Evolutionary conservation across 2,329 filamentous ascomycete genomes (phyloP), one percentile per base, ranked within the genome.

Genomic region (Zopfia rhizophila): DNA sequence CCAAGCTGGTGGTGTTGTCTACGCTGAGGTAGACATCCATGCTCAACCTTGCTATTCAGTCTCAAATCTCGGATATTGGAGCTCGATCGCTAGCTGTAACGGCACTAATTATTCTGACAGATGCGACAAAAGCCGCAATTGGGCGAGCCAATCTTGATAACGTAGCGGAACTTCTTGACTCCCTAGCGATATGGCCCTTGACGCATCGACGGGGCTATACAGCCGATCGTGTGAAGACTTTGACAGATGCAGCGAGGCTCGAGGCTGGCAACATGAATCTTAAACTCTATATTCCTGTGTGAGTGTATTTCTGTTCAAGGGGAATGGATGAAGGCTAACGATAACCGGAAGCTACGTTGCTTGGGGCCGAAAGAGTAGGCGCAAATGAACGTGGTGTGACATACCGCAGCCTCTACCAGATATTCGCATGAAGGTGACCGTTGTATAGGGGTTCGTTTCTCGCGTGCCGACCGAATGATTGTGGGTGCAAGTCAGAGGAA

Each of bases 251-350:
- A 11, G 63, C 68, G 17, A 60, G 65, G 16, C 30, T 21, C 3
- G 70, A 73, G 51, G 45, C 69, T 3, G 54, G 47, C 27, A 58
- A 70, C 38, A 32, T 51, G 10, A 63, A 52, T 7, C 25, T 72
- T 43, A 69, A 66, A 37, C 49, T 72, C 3, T 73, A 73, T 42
- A 62, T 73, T 11, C 63, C 67, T 3, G 52, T 73, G 70, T 72
- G 50, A 65, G 68, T 58, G 18, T 12, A 3, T 10, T 11, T 14
- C 5, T 8, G 21, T 19, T 23, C 7, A 18, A 23, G 7, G 25
- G 33, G 10, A 30, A 22, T 27, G 7, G 14, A 27, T n/a, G 36
- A 21, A 19, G 21, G 35, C 50, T 63, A 45, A 65, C 43, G 27
- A 18, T 16, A 16, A 3, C 22, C 17, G 11, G 12, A 16, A 66